phyloP scores from a whole-genome alignment of 306 rosid species.

The Cyclanthera cordifolia region DNA sequence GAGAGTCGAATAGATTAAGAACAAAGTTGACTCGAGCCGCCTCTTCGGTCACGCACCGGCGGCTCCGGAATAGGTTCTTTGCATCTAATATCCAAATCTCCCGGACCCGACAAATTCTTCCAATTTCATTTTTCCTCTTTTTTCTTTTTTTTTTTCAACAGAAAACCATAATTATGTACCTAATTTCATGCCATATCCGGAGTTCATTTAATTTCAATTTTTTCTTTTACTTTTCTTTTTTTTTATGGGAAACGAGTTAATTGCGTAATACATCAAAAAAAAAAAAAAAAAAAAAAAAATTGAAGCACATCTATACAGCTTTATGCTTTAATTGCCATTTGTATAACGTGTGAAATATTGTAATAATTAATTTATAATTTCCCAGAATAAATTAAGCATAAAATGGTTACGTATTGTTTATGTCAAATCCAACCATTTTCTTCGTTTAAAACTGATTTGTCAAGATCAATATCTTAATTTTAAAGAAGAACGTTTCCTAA shows the following conservation, averaged over 20 bases:
- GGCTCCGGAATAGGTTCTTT: slow-evolving; percentile 6
- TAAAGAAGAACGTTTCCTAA: neutral
- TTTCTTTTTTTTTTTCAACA: neutral
- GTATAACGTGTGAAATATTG: neutral
- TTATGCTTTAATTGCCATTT: no score
- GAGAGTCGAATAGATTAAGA: neutral
- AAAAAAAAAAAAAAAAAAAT: no score
- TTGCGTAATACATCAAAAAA: neutral
- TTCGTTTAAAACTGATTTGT: neutral
- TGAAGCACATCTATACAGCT: neutral
- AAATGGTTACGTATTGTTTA: neutral
- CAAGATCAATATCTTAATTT: neutral
- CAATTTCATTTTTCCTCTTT: no score
- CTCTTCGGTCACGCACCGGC: neutral
- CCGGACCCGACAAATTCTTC: neutral
- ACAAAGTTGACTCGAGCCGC: neutral
- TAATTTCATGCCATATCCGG: neutral
- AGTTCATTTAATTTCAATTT: no score
- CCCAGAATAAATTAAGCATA: neutral
- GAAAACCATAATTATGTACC: no score
- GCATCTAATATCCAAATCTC: neutral
- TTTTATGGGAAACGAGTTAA: no score
- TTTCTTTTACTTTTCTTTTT: no score
- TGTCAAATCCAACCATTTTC: neutral
- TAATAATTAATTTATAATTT: neutral